Conservation (phyloP, 108 stramenopile genomes). For the Cylindrotheca closterium region DNA sequence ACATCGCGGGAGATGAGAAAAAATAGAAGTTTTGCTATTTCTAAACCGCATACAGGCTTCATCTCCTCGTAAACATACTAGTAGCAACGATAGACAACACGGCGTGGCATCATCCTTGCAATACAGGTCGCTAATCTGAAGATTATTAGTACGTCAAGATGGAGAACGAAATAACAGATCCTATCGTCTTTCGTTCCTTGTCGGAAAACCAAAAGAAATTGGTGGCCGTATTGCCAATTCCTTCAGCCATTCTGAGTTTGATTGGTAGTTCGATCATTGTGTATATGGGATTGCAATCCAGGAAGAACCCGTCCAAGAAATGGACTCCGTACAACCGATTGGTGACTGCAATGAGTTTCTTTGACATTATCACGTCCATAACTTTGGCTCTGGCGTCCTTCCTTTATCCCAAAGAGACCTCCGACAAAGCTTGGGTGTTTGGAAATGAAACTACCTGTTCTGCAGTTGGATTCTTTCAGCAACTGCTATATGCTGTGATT, state of each 20-base stretch:
- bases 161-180: too few relatives aligned
- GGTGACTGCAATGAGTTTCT: conserved; percentile 16
- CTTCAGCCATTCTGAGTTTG: neutral
- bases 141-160: too few relatives aligned
- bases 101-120: too few relatives aligned
- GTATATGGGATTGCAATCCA: neutral
- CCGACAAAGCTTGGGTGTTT: conserved; percentile 13
- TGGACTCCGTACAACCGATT: conserved; percentile 23
- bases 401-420: conserved; percentile 5
- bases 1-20: too few relatives aligned
- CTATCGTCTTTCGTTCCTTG: neutral
- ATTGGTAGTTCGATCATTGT: neutral
- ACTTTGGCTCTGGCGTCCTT: conserved; percentile 5
- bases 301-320: neutral
- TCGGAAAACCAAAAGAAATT: conserved; percentile 1
- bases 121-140: too few relatives aligned
- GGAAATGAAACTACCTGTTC: conserved; percentile 34
- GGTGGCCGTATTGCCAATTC: neutral
- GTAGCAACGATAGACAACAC: too few relatives aligned
- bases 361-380: conserved; percentile 14
- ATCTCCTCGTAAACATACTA: too few relatives aligned
- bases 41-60: too few relatives aligned
- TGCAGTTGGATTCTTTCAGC: conserved; percentile 19
- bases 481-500: conserved; percentile 9
- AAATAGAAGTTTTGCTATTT: too few relatives aligned